A percentile compares a stretch with the other conserved stretches of the same genome.
Conservation (phyloP, 305 asterid species). For the Rubia balearica region DNA sequence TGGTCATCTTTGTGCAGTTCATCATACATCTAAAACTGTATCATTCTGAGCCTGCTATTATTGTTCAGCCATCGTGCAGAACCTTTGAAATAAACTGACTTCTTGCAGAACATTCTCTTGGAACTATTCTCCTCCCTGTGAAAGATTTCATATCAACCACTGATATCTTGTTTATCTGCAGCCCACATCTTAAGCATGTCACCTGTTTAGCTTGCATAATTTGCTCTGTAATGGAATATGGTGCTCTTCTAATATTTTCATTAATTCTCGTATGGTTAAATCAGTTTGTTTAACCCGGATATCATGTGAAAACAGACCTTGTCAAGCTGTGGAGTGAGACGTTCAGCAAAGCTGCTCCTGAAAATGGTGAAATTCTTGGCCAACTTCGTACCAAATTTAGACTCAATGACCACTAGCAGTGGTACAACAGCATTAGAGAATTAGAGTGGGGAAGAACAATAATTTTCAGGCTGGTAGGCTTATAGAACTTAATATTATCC, state of each 20-base stretch:
- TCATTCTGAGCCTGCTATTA: neutral
- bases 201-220: neutral
- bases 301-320: slow-evolving; percentile 45
- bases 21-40: neutral
- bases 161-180: neutral
- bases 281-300: slow-evolving; percentile 17
- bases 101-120: neutral
- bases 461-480: too few relatives aligned
- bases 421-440: neutral
- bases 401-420: slow-evolving; percentile 2
- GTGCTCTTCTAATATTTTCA: neutral
- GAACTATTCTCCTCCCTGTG: neutral
- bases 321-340: slow-evolving; percentile 57
- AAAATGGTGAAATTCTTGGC: slow-evolving; percentile 35
- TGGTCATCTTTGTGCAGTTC: neutral
- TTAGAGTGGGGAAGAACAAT: too few relatives aligned
- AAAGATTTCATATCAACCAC: neutral
- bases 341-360: slow-evolving; percentile 41
- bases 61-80: slow-evolving; percentile 5
- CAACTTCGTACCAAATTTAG: slow-evolving; percentile 27
- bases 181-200: neutral
- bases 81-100: neutral
- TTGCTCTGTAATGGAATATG: neutral
- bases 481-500: too few relatives aligned
- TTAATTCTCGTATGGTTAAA: neutral